These are phyloP conservation scores for Acanthamoeba castellanii DNA, from an alignment of 208 protist species.

Conservation along the genomic window DNA sequence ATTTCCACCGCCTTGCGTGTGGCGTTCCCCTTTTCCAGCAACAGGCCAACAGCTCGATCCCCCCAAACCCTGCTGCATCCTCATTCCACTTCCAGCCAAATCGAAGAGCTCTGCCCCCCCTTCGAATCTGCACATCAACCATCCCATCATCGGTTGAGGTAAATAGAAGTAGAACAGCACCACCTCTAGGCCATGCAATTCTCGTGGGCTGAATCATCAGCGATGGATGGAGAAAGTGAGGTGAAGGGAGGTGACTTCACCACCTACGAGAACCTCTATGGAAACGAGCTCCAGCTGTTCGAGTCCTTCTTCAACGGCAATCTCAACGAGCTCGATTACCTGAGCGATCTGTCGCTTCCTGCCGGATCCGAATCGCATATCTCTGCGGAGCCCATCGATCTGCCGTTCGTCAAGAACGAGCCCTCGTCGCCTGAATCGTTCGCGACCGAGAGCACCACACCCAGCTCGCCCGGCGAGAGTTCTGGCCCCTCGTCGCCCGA, in stretches of 20 bases:
- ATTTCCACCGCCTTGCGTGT: too few relatives aligned
- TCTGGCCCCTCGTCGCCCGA: slow-evolving; percentile 35
- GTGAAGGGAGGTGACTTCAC: background rate
- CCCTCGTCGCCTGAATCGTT: slow-evolving; percentile 18
- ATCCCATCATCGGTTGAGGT: too few relatives aligned
- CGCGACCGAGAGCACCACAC: background rate
- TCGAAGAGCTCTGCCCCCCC: too few relatives aligned
- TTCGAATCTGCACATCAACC: too few relatives aligned
- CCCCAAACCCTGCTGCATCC: too few relatives aligned
- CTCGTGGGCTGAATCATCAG: slow-evolving; percentile 1
- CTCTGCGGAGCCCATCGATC: background rate
- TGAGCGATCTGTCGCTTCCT: slow-evolving; percentile 6
- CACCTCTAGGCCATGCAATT: background rate
- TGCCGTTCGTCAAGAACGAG: slow-evolving; percentile 35
- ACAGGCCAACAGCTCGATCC: too few relatives aligned
- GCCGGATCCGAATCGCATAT: background rate
- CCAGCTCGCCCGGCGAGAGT: slow-evolving; percentile 36
- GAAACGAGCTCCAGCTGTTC: slow-evolving; percentile 16
- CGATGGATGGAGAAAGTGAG: background rate
- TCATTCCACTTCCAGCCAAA: too few relatives aligned
- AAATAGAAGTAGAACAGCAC: too few relatives aligned
- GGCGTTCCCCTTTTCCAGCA: too few relatives aligned
- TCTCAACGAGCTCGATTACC: slow-evolving; percentile 50
- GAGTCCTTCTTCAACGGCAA: slow-evolving; percentile 61
- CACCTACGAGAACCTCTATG: slow-evolving; percentile 30